phyloP scores from a whole-genome alignment of 2,329 filamentous ascomycete genomes.

The Venturia oleaginea region DNA sequence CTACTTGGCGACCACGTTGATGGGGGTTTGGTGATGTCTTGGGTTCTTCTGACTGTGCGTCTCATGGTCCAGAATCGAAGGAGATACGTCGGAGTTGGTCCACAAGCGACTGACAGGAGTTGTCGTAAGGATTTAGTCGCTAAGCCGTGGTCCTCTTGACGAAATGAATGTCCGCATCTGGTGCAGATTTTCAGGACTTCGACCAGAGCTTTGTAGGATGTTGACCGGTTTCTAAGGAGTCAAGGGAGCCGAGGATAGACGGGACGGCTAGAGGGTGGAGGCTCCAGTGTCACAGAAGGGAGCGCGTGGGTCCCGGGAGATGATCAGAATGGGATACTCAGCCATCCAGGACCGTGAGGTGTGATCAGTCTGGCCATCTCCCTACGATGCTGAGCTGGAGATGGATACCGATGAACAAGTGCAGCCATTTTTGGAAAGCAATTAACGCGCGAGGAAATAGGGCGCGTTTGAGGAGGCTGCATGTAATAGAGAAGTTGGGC shows the following conservation, averaged over 20 bases:
- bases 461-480: neutral
- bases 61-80: no score
- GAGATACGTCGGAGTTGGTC: no score
- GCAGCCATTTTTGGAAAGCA: neutral
- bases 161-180: no score
- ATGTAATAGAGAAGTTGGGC: no score
- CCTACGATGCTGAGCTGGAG: neutral
- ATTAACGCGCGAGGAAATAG: neutral
- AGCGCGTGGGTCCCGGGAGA: neutral
- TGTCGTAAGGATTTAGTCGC: no score
- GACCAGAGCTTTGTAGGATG: neutral
- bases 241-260: no score
- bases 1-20: no score
- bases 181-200: neutral
- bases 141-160: no score
- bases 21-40: no score
- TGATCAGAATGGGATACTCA: no score
- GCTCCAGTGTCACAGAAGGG: neutral
- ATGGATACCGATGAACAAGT: neutral
- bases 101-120: no score
- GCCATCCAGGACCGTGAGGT: neutral
- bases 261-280: neutral
- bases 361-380: neutral
- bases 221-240: neutral
- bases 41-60: no score